These are phyloP conservation scores for Lepiota venenata DNA, from an alignment of 768 basidiomycete species.

Conservation along the genomic window DNA sequence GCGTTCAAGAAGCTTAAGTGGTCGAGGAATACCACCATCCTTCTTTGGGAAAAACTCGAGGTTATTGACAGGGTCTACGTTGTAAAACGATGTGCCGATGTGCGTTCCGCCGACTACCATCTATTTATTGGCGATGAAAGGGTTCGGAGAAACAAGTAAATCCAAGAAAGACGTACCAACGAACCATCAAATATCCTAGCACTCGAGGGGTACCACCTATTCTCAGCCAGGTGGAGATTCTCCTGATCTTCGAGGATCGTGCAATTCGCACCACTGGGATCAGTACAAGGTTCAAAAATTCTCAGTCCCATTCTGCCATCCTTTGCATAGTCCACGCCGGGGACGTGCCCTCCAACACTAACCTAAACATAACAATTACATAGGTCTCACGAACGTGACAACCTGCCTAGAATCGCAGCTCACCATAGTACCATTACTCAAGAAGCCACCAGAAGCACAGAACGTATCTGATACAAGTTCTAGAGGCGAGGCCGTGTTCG, in stretches of 20 bases:
- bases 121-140: constrained; percentile 5
- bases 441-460: constrained; percentile 39
- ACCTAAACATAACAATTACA: constrained; percentile 14
- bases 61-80: constrained; percentile 50
- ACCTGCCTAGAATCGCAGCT: constrained; percentile 5
- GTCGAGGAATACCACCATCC: constrained; percentile 30
- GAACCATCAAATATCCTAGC: constrained; percentile 30
- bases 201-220: constrained; percentile 40
- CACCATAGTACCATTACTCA: constrained; percentile 39
- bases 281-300: constrained; percentile 35
- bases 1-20: constrained; percentile 23
- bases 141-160: not conserved
- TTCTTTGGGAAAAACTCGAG: constrained; percentile 40
- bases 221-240: constrained; percentile 29
- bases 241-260: constrained; percentile 33
- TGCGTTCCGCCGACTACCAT: constrained; percentile 28
- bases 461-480: constrained; percentile 34
- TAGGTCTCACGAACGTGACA: not conserved
- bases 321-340: constrained; percentile 21
- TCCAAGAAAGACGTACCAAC: constrained; percentile 26
- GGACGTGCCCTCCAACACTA: constrained; percentile 26
- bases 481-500: constrained; percentile 31
- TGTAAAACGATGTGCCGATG: constrained; percentile 52
- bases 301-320: constrained; percentile 35
- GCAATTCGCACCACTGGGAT: constrained; percentile 26